Conservation (phyloP, 2,329 filamentous ascomycete genomes). For the Fusarium veterinarium region DNA sequence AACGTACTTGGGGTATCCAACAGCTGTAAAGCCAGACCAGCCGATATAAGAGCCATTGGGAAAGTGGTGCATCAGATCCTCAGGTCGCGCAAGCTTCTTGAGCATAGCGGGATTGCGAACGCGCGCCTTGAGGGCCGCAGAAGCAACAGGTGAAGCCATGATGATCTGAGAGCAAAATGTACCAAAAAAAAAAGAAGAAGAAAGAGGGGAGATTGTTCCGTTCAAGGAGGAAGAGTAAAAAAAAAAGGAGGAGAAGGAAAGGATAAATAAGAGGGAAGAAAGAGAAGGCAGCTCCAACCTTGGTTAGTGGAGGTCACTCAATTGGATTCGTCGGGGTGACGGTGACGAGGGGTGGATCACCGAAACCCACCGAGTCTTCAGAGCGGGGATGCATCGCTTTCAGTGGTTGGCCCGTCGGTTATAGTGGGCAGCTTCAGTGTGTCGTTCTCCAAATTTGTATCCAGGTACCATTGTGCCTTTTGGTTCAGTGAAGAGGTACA, state of each 20-base stretch:
- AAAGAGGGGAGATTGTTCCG: slow-evolving; percentile 39
- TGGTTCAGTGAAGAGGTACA: neutral
- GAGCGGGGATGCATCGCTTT: slow-evolving; percentile 18
- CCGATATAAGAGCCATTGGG: slow-evolving; percentile 88
- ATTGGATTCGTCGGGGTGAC: slow-evolving; percentile 24
- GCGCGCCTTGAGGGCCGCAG: slow-evolving; percentile 80
- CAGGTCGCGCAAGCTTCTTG: slow-evolving; percentile 80
- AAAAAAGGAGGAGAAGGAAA: neutral
- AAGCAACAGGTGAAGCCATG: slow-evolving; percentile 68
- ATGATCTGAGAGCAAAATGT: slow-evolving; percentile 18
- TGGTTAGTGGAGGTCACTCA: slow-evolving; percentile 17
- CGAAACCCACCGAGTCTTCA: slow-evolving; percentile 13
- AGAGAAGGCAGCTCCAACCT: slow-evolving; percentile 29
- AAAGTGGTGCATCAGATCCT: slow-evolving; percentile 84
- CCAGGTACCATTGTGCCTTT: slow-evolving; percentile 10
- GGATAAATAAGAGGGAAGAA: slow-evolving; percentile 29
- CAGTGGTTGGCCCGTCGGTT: slow-evolving; percentile 20
- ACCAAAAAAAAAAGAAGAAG: slow-evolving; percentile 9
- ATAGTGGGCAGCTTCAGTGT: slow-evolving; percentile 18
- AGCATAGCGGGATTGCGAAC: slow-evolving; percentile 81
- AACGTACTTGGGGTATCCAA: slow-evolving; percentile 81
- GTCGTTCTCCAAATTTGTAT: slow-evolving; percentile 31
- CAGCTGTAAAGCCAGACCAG: slow-evolving; percentile 92
- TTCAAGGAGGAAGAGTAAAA: slow-evolving; percentile 1
- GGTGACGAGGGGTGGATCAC: slow-evolving; percentile 41